A percentile compares a stretch with the other conserved stretches of the same genome.
Evolutionary conservation across 805 yeast species (phyloP).

Genomic region (Wickerhamiella kazuoi): DNA sequence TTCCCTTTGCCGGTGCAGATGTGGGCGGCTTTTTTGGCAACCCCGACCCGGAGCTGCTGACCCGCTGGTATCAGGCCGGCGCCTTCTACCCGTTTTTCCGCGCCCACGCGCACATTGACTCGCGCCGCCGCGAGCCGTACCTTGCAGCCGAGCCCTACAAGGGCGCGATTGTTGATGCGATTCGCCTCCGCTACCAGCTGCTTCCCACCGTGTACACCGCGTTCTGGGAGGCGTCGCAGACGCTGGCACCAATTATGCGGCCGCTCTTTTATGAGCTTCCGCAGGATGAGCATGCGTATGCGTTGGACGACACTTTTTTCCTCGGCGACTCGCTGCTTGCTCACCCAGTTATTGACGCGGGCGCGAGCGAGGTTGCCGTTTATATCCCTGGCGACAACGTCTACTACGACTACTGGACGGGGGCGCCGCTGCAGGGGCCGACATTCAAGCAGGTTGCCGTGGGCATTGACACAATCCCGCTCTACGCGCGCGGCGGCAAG

Average conservation of each 20-base stretch:
- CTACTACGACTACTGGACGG: slow-evolving; percentile 23
- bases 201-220: slow-evolving; percentile 68
- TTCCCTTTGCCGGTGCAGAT: slow-evolving; percentile 91
- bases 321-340: slow-evolving; percentile 52
- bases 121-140: slow-evolving; percentile 88
- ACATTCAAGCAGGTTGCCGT: slow-evolving; percentile 20
- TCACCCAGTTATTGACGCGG: slow-evolving; percentile 58
- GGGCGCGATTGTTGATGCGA: slow-evolving; percentile 46
- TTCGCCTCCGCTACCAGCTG: slow-evolving; percentile 54
- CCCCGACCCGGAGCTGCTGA: slow-evolving; percentile 61
- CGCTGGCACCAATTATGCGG: slow-evolving; percentile 49
- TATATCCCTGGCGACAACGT: slow-evolving; percentile 31
- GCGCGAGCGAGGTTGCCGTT: slow-evolving; percentile 25
- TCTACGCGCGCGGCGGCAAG: slow-evolving; percentile 62
- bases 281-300: slow-evolving; percentile 27
- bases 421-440: slow-evolving; percentile 5
- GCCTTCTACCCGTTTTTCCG: slow-evolving; percentile 93
- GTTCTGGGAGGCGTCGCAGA: slow-evolving; percentile 43
- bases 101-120: slow-evolving; percentile 91
- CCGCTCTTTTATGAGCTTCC: slow-evolving; percentile 21
- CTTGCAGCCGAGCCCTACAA: slow-evolving; percentile 60
- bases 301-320: slow-evolving; percentile 68
- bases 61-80: slow-evolving; percentile 94
- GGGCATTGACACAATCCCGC: slow-evolving; percentile 47
- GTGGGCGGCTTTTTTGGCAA: slow-evolving; percentile 94